Percentiles rank a stretch among this genome's conserved stretches.
phyloP scores from a whole-genome alignment of 306 rosid species.

The Vachellia collinsii region DNA sequence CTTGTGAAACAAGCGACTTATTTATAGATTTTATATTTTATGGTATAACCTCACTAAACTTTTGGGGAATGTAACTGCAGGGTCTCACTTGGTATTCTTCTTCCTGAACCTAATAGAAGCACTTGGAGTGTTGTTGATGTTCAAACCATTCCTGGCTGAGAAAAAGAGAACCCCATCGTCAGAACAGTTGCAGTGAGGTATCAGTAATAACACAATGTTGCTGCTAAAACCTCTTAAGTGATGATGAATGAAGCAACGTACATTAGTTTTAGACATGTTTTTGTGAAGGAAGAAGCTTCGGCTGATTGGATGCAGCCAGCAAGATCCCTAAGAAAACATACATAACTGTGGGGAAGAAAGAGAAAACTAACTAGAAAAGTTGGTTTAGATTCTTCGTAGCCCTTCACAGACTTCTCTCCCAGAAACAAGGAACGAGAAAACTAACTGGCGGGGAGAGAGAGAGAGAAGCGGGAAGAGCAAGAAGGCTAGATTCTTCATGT shows the following conservation, averaged over 20 bases:
- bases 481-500: not conserved
- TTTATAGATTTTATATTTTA: not conserved
- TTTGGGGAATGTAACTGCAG: conserved; percentile 34
- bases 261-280: not conserved
- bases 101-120: conserved; percentile 42
- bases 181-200: conserved; percentile 31
- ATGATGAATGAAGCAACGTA: not conserved
- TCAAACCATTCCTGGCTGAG: conserved; percentile 50
- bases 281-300: not conserved
- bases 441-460: not conserved
- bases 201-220: conserved; percentile 6
- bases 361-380: no score
- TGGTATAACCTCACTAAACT: conserved; percentile 3
- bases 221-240: not conserved
- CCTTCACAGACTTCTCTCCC: not conserved
- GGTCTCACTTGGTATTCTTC: conserved; percentile 48
- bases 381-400: not conserved
- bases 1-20: not conserved
- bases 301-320: not conserved
- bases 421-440: not conserved
- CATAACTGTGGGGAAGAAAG: not conserved
- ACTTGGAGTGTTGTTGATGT: conserved; percentile 48
- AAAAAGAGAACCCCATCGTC: conserved; percentile 19
- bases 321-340: not conserved
- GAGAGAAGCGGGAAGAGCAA: not conserved